These are phyloP conservation scores for Gremmenia infestans DNA, from an alignment of 2,329 filamentous ascomycete genomes.

Conservation along the genomic window DNA sequence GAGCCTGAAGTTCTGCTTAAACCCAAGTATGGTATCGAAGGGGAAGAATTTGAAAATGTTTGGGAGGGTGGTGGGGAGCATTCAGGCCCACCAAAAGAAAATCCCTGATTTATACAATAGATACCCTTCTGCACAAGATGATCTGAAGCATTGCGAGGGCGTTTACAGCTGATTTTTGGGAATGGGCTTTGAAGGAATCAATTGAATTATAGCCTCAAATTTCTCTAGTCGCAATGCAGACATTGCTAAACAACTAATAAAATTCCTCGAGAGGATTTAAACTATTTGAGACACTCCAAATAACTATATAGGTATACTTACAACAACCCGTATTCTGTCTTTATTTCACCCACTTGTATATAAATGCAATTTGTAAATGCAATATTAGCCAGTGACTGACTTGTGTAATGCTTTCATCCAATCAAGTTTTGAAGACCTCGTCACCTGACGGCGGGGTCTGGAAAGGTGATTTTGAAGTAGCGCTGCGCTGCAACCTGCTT, in stretches of 20 bases:
- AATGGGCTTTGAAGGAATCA: neutral
- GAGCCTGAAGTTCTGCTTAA: constrained; percentile 23
- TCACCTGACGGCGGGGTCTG: constrained; percentile 1
- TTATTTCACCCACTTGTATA: no score
- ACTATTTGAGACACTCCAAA: no score
- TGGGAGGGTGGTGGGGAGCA: constrained; percentile 26
- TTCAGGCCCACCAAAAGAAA: constrained; percentile 25
- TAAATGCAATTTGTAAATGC: no score
- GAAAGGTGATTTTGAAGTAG: neutral
- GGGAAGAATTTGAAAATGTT: constrained; percentile 33
- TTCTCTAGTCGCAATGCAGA: no score
- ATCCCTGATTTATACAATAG: constrained; percentile 26
- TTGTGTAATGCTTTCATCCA: neutral
- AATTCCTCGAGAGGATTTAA: no score
- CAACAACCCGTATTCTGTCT: no score
- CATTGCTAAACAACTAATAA: no score
- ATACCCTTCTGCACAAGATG: constrained; percentile 14
- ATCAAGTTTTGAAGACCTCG: neutral
- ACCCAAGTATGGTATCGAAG: constrained; percentile 32
- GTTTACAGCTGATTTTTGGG: constrained; percentile 4
- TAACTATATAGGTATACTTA: no score
- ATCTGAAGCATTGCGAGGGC: constrained; percentile 18
- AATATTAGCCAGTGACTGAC: no score
- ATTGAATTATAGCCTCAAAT: neutral
- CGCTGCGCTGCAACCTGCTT: neutral